Evolutionary conservation across 1,284 basidiomycete species (phyloP), one percentile per base, ranked within the genome.

Genomic region (Apiotrichum domesticum): DNA sequence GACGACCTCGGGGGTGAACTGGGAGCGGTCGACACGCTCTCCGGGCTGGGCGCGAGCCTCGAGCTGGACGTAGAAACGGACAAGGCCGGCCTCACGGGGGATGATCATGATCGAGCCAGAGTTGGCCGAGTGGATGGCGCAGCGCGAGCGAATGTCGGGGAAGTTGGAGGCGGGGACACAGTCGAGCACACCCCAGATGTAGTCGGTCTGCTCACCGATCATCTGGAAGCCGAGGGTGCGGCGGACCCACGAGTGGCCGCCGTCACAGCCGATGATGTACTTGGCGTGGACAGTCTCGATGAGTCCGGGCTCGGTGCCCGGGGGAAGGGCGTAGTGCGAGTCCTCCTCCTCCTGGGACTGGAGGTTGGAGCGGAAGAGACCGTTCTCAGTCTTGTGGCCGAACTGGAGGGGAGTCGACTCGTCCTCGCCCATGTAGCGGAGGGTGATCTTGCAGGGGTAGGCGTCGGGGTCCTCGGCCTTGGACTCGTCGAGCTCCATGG

Each of bases 1-100:
- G 48, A 68, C 63, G 29, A 61, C 62, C 52, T 71, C 66, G n/a
- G 63, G 66, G 13, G 63, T 69, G 40, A 70, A 64, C 58, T 64
- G 57, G 13, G 59, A 50, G 57, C 63, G 45, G 61, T 61, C 53
- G 62, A 61, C 59, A 57, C 60, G 60, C 40, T 51, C 35, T 39
- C 60, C 57, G 40, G 41, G 49, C 37, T 51, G 39, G 52, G 56
- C 60, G 10, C 57, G 54, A 21, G 47, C 57, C 52, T 56, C 51
- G 40, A 62, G 48, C 57, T 58, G 56, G 54, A 62, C 52, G 60
- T 58, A 58, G 60, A 62, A 62, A 54, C 53, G 63, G 52, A 57
- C 63, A 49, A 55, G 64, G 57, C 58, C 52, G 48, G 61, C 46
- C 61, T 65, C 60, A 50, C 64, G 55, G 48, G 58, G 59, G 45